Evolutionary conservation across 176 grass and related monocot genomes (phyloP).

Genomic region (Cocos nucifera): DNA sequence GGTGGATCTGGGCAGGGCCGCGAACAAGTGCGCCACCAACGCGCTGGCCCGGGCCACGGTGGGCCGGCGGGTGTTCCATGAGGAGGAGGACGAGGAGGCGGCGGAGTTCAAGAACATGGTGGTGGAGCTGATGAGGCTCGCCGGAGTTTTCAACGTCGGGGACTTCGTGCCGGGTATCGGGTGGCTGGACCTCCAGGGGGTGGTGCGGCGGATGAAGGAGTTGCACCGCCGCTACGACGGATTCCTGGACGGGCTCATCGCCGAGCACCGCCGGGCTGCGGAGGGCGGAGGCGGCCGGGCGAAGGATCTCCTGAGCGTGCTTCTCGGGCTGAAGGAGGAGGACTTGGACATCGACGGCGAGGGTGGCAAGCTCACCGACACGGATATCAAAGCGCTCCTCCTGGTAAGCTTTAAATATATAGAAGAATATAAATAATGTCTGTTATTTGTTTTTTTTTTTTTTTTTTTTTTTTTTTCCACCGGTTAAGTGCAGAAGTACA

Average conservation of each 20-base stretch:
- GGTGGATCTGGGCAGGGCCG: constrained; percentile 28
- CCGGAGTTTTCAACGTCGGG: constrained; percentile 14
- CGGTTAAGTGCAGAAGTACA: not conserved
- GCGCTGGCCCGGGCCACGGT: constrained; percentile 41
- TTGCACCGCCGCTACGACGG: constrained; percentile 31
- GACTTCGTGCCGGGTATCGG: constrained; percentile 12
- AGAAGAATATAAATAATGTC: too few relatives aligned
- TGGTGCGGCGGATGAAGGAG: constrained; percentile 8
- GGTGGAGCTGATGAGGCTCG: constrained; percentile 18
- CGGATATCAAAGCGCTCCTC: constrained; percentile 53
- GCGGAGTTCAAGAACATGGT: constrained; percentile 18
- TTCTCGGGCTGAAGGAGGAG: constrained; percentile 17
- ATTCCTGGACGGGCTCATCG: constrained; percentile 50
- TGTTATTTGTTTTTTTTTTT: not conserved
- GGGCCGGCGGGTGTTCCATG: constrained; percentile 43
- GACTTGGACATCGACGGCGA: constrained; percentile 6
- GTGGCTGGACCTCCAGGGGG: constrained; percentile 15
- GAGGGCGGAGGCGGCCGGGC: constrained; percentile 25
- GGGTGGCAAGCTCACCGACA: constrained; percentile 30
- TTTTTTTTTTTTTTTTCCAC: not conserved
- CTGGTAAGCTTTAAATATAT: constrained; percentile 23
- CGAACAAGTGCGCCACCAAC: constrained; percentile 58
- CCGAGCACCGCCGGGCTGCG: not conserved
- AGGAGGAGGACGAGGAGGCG: not conserved
- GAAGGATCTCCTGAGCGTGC: constrained; percentile 27